phyloP scores from a whole-genome alignment of 352 stramenopile species.

The Pythium sukuiense region DNA sequence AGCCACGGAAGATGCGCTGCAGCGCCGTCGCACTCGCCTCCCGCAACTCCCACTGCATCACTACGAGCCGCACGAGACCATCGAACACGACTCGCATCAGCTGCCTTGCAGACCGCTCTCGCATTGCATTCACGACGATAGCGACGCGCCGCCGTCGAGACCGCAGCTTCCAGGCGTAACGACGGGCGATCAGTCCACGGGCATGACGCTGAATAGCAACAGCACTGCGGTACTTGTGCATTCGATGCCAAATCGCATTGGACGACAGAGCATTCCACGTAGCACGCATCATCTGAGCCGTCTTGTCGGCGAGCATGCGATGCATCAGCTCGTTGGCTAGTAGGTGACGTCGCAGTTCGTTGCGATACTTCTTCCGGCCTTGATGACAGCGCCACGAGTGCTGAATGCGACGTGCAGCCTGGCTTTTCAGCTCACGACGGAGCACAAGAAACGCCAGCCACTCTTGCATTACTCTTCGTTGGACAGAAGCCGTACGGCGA shows the following conservation, averaged over 20 bases:
- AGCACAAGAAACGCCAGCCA: slow-evolving; percentile 28
- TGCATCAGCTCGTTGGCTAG: slow-evolving; percentile 53
- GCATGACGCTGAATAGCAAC: slow-evolving; percentile 49
- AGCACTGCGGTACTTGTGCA: slow-evolving; percentile 48
- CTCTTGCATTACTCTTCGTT: slow-evolving; percentile 10
- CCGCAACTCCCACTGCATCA: slow-evolving; percentile 32
- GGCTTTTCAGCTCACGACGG: slow-evolving; percentile 8
- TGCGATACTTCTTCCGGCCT: slow-evolving; percentile 17
- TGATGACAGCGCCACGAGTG: slow-evolving; percentile 37
- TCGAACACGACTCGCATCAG: slow-evolving; percentile 37
- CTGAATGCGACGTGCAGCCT: slow-evolving; percentile 42
- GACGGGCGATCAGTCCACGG: slow-evolving; percentile 44
- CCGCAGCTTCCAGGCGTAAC: slow-evolving; percentile 36
- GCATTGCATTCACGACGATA: slow-evolving; percentile 34
- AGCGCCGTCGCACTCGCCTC: slow-evolving; percentile 30
- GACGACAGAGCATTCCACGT: slow-evolving; percentile 44
- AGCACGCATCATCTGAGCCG: slow-evolving; percentile 26
- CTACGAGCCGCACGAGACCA: slow-evolving; percentile 33
- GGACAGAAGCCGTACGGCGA: slow-evolving; percentile 24
- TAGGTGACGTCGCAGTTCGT: slow-evolving; percentile 43
- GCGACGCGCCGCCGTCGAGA: slow-evolving; percentile 38
- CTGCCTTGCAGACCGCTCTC: slow-evolving; percentile 27
- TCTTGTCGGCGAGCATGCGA: slow-evolving; percentile 40
- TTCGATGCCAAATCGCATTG: slow-evolving; percentile 48
- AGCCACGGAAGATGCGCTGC: slow-evolving; percentile 52